Evolutionary conservation across 192 early-diverging fungal species (phyloP), one percentile per base, ranked within the genome.

Genomic region (Coemansia sp.): DNA sequence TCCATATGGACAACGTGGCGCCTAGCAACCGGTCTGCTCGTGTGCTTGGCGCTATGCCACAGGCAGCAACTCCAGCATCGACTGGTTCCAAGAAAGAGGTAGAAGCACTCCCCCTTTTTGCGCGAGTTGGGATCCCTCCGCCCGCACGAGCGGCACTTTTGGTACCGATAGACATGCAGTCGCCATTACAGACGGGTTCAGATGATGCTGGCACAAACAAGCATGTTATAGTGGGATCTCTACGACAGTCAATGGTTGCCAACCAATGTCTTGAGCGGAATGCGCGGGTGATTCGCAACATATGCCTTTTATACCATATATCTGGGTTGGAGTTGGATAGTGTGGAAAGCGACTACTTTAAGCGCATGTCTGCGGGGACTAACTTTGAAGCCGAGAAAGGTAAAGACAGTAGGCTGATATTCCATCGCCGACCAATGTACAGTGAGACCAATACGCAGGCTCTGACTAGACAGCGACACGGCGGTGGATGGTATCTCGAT

Each of bases 251-350:
- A 7, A 5, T 76, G 52, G 65, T 69, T 9, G 74, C 73, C 21
- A 67, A 71, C 4, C 79, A 82, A 68, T 82, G 79, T 26, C 34
- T 82, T 22, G 79, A 73, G 22, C 58, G 79, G 7, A 82, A 82
- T 47, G 69, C 79, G 3, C 56, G 67, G 22, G 58, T 69, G 21
- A 70, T 82, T 25, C 73, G 79, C 49, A 82, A 82, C 47, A 73
- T 82, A 16, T 75, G 73, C 34, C 38, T 82, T 30, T 53, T 82
- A 23, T 76, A 73, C 54, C 58, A 28, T n/a, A 61, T 82, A 10
- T 53, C 62, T 2, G 71, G 74, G 8, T 67, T 82, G 26, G 64
- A 68, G 30, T 61, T 82, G 6, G 64, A 28, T 23, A 56, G 56
- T 22, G 14, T 54, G 7, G 73, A 82, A 38, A 54, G 58, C 6